Percentiles rank a stretch among this genome's conserved stretches.
Conservation (phyloP, 1,139 yeast genomes). For the Kodamaea fungicola region DNA sequence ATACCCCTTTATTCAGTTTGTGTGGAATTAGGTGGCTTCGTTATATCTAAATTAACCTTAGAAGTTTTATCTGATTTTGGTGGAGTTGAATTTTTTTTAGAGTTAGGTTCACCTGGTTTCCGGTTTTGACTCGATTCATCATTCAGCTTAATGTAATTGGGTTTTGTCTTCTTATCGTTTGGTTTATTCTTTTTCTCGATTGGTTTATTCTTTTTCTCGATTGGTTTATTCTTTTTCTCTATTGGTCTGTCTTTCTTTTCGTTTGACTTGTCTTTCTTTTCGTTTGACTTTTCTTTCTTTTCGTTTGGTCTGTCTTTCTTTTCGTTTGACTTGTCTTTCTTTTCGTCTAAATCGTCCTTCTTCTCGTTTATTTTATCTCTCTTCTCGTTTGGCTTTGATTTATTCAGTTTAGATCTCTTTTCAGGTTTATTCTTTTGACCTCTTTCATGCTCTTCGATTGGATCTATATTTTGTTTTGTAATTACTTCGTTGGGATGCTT, state of each 20-base stretch:
- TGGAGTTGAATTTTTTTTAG: constrained; percentile 1
- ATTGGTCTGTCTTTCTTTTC: constrained; percentile 1
- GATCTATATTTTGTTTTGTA: constrained; percentile 3
- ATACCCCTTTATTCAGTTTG: too few species aligned
- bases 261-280: neutral
- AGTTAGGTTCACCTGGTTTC: neutral
- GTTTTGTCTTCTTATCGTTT: neutral
- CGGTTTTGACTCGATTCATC: neutral
- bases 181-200: neutral
- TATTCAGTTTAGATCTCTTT: constrained; percentile 1
- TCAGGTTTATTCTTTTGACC: too few species aligned
- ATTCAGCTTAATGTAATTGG: neutral
- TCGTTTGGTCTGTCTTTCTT: neutral
- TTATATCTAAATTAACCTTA: neutral
- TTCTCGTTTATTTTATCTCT: constrained; percentile 6
- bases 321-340: constrained; percentile 1
- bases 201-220: neutral
- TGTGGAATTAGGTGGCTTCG: too few species aligned
- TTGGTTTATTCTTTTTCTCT: constrained; percentile 1
- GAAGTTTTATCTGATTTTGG: neutral
- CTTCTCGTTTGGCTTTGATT: constrained; percentile 2
- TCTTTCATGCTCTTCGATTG: too few species aligned
- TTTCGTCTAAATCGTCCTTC: constrained; percentile 3
- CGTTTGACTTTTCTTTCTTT: constrained; percentile 3
- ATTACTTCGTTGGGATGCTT: constrained; percentile 9